Evolutionary conservation across 805 yeast genomes (phyloP).

Genomic region (Kodamaea nitidulidarum): DNA sequence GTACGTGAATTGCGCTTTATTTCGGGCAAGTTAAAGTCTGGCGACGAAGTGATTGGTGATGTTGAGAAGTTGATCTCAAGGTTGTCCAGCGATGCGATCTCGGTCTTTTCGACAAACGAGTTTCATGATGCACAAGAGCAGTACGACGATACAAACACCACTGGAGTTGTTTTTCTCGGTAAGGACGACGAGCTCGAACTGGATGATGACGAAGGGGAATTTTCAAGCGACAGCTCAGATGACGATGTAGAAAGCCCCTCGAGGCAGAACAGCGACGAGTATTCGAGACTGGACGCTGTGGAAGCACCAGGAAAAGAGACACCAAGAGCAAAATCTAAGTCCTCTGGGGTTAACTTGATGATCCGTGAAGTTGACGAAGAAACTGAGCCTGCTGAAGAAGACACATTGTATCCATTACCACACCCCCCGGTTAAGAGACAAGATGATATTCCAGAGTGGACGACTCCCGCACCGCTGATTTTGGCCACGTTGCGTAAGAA

Average conservation of each 20-base stretch:
- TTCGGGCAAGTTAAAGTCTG: constrained; percentile 3
- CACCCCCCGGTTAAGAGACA: constrained; percentile 47
- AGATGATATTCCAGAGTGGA: constrained; percentile 53
- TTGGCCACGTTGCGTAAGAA: constrained; percentile 78
- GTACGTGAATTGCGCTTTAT: constrained; percentile 7
- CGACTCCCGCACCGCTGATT: constrained; percentile 74
- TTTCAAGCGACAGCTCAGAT: constrained; percentile 8
- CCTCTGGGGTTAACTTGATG: background rate
- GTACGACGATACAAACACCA: constrained; percentile 41
- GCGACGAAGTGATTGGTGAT: constrained; percentile 1
- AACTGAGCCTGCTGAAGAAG: constrained; percentile 10
- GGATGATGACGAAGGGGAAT: constrained; percentile 8
- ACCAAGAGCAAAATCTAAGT: too few species aligned
- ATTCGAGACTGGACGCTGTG: too few species aligned
- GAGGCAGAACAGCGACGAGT: background rate
- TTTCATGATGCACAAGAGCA: constrained; percentile 62
- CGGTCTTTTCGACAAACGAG: constrained; percentile 25
- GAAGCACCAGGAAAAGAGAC: too few species aligned
- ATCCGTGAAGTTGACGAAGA: constrained; percentile 3
- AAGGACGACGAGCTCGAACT: constrained; percentile 8
- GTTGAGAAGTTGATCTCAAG: constrained; percentile 3
- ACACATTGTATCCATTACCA: constrained; percentile 66
- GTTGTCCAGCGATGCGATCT: constrained; percentile 20
- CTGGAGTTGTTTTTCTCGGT: constrained; percentile 54
- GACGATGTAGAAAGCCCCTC: background rate